These are phyloP conservation scores for Tolypocladium inflatum DNA, from an alignment of 2,329 filamentous ascomycete species.

Conservation along the genomic window DNA sequence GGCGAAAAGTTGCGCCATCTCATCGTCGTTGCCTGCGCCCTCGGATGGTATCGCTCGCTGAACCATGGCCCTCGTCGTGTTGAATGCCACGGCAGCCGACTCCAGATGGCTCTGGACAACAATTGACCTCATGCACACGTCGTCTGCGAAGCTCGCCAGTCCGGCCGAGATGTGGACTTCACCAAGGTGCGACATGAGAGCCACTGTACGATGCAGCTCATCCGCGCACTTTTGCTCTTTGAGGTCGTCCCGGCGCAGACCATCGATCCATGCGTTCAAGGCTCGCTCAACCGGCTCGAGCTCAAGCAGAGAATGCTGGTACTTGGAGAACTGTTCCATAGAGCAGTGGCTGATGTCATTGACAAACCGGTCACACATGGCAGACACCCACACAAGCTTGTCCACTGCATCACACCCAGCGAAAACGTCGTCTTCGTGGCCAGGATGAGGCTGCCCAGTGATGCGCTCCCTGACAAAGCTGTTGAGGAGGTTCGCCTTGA, in stretches of 20 bases:
- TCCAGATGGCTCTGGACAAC: slow-evolving; percentile 78
- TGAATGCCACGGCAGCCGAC: slow-evolving; percentile 59
- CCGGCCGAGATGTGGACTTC: slow-evolving; percentile 67
- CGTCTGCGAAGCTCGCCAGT: slow-evolving; percentile 65
- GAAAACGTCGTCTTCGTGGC: slow-evolving; percentile 70
- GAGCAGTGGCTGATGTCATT: slow-evolving; percentile 72
- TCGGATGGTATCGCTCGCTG: slow-evolving; percentile 49
- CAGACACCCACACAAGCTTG: slow-evolving; percentile 74
- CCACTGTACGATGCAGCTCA: slow-evolving; percentile 75
- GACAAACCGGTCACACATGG: slow-evolving; percentile 77
- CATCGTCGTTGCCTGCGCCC: slow-evolving; percentile 49
- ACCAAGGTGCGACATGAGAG: slow-evolving; percentile 76
- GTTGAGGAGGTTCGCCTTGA: slow-evolving; percentile 76
- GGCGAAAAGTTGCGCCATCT: slow-evolving; percentile 55
- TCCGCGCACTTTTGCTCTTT: slow-evolving; percentile 74
- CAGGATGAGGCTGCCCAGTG: slow-evolving; percentile 54
- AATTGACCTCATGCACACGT: slow-evolving; percentile 66
- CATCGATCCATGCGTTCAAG: slow-evolving; percentile 81
- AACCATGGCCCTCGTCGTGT: slow-evolving; percentile 55
- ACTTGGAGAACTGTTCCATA: slow-evolving; percentile 66
- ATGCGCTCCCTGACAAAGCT: slow-evolving; percentile 72
- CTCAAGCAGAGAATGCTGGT: slow-evolving; percentile 74
- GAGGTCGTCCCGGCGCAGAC: slow-evolving; percentile 72
- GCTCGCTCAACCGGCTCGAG: slow-evolving; percentile 86
- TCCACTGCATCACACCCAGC: slow-evolving; percentile 73